A percentile compares a stretch with the other conserved stretches of the same genome.
phyloP scores from a whole-genome alignment of 108 stramenopile genomes.

The Skeletonema potamos region DNA sequence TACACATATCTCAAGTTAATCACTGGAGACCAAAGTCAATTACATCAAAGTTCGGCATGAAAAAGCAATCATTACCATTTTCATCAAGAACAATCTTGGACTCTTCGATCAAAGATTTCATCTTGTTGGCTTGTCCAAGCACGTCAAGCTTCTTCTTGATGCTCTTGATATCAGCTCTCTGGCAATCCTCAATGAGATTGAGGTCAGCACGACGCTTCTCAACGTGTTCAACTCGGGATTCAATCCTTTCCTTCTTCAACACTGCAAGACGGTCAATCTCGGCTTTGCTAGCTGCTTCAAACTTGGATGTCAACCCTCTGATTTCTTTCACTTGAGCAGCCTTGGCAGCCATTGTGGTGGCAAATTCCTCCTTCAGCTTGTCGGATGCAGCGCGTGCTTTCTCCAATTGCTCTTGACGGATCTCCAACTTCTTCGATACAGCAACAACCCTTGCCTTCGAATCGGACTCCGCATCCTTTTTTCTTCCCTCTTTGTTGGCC shows the following conservation, averaged over 20 bases:
- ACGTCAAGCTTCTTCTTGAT: conserved; percentile 11
- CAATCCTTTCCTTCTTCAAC: conserved; percentile 31
- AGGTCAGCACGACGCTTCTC: conserved; percentile 40
- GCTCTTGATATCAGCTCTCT: conserved; percentile 14
- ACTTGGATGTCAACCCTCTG: conserved; percentile 21
- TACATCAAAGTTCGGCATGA: not conserved
- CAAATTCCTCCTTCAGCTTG: conserved; percentile 6
- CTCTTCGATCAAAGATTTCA: conserved; percentile 20
- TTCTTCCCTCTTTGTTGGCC: not conserved
- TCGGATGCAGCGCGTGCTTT: conserved; percentile 8
- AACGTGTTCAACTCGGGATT: conserved; percentile 17
- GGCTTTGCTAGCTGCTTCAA: conserved; percentile 34
- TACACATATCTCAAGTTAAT: not conserved
- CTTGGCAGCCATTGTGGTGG: conserved; percentile 4
- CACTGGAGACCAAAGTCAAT: not conserved
- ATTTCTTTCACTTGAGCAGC: conserved; percentile 21
- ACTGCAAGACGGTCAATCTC: conserved; percentile 31
- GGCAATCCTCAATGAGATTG: conserved; percentile 19
- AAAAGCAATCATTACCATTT: not conserved
- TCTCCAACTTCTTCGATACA: not conserved
- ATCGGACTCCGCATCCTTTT: not conserved
- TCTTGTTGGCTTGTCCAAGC: conserved; percentile 14
- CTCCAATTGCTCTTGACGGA: conserved; percentile 2
- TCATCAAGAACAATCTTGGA: conserved; percentile 9
- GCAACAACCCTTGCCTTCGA: not conserved